Evolutionary conservation across 805 yeast species (phyloP), one percentile per base, ranked within the genome.

Genomic region (Candida ovalis): DNA sequence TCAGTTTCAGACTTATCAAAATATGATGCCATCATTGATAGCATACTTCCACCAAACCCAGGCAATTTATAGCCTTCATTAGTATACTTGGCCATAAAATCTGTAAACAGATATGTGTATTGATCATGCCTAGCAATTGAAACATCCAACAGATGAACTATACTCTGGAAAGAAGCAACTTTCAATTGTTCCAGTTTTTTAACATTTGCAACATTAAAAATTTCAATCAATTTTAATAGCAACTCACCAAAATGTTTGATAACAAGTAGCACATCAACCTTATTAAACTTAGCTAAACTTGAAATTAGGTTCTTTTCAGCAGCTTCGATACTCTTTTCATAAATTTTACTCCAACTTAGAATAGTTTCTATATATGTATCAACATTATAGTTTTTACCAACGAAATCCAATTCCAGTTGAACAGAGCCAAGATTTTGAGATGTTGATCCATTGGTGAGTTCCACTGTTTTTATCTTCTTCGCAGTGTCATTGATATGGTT

Each of bases 121-220:
- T 81, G 84, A 50, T 81, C 84, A 58, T 82, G 82, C 58, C 84
- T 77, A 2, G 86, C 88, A 56, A 84, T 69, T 17, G 83, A 73
- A 43, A 80, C 72, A 62, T 84, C 88, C 30, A 86, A 63, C 45
- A 82, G 66, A 52, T 81, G 83, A 39, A 84, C 77, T 32, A 81
- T 70, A 2, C 86, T 75, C 53, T 77, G 78, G 62, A 84, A 84
- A 7, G 58, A 47, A 6, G 74, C 62, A 2, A 55, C 47, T 44
- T 62, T 60, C 40, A 76, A 59, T n/a, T 51, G 46, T 1, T 51
- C 48, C 36, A 67, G 21, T 18, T 51, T 53, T 38, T 49, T 44
- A 25, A 53, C 44, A 27, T 44, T 42, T 17, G 66, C 47, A 52
- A 59, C 47, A 40, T 64, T 62, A 41, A 54, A 55, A 1, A 77